Percentiles rank a stretch among this genome's conserved stretches.
phyloP scores from a whole-genome alignment of 148 eudicot genomes.

The Vaccinium darrowii region DNA sequence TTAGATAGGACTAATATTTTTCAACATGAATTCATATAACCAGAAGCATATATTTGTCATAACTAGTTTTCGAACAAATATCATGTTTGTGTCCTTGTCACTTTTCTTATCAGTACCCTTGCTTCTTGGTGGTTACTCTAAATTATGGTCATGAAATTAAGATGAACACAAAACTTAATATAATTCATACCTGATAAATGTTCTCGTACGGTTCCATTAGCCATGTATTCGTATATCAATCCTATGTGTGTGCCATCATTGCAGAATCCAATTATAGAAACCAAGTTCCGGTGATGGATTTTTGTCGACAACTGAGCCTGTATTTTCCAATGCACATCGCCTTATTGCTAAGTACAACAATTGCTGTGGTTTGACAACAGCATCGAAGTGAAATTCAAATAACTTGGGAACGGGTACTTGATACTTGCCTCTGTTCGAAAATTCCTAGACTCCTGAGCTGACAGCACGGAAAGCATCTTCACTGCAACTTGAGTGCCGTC shows the following conservation, averaged over 20 bases:
- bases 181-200: slow-evolving; percentile 17
- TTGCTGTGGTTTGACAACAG: not conserved
- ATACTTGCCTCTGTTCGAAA: slow-evolving; percentile 26
- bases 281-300: slow-evolving; percentile 28
- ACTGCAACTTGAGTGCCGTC: not conserved
- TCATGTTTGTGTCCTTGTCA: not conserved
- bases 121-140: not conserved
- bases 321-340: not conserved
- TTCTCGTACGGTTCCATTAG: slow-evolving; percentile 11
- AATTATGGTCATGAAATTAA: not conserved
- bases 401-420: not conserved
- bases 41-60: not conserved
- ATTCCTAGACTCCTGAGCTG: slow-evolving; percentile 22
- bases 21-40: not conserved
- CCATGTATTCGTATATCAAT: slow-evolving; percentile 22
- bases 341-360: not conserved
- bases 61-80: not conserved
- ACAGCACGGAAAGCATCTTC: not conserved
- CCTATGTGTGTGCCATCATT: slow-evolving; percentile 20
- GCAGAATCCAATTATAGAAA: slow-evolving; percentile 27
- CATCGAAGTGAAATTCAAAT: not conserved
- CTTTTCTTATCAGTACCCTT: not conserved
- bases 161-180: not conserved
- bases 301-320: slow-evolving; percentile 22
- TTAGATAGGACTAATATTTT: not conserved